Percentiles rank a stretch among this genome's conserved stretches.
These are phyloP conservation scores for Leccinellum rugosiceps DNA, from an alignment of 768 basidiomycete species.

Conservation along the genomic window DNA sequence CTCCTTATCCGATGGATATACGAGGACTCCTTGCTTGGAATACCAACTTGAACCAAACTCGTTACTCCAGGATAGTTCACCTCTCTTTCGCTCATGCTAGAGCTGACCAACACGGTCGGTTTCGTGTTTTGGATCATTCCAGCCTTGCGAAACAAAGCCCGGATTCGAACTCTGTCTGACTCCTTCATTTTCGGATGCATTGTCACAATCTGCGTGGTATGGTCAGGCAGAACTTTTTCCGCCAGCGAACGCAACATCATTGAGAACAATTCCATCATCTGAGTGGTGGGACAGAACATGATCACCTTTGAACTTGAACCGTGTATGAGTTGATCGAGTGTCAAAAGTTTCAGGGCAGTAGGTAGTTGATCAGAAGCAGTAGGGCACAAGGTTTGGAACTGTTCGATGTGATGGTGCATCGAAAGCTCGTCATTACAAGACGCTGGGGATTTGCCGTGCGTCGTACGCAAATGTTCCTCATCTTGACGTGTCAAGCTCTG, in stretches of 20 bases:
- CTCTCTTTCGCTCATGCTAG: conserved; percentile 86
- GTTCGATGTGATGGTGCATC: conserved; percentile 73
- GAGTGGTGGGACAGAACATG: conserved; percentile 83
- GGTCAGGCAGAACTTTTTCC: conserved; percentile 45
- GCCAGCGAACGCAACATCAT: conserved; percentile 54
- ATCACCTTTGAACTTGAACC: conserved; percentile 69
- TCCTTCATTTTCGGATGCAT: conserved; percentile 70
- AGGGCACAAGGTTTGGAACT: conserved; percentile 77
- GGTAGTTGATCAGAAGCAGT: conserved; percentile 66
- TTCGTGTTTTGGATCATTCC: conserved; percentile 24
- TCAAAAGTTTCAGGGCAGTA: conserved; percentile 74
- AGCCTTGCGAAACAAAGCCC: conserved; percentile 10
- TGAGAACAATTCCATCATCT: conserved; percentile 74
- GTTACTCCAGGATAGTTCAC: conserved; percentile 89
- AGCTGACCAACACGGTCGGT: conserved; percentile 71
- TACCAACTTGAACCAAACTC: conserved; percentile 87
- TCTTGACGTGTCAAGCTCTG: conserved; percentile 30
- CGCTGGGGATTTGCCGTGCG: not conserved
- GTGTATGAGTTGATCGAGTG: conserved; percentile 81
- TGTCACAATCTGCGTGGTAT: conserved; percentile 63
- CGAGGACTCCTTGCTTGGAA: conserved; percentile 63
- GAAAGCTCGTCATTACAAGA: conserved; percentile 31
- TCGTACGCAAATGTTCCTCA: not conserved
- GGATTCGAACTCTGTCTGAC: conserved; percentile 26
- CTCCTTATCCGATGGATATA: conserved; percentile 88